Evolutionary conservation across 1,284 basidiomycete genomes (phyloP).

Genomic region (Pseudozyma tsukubaensis): DNA sequence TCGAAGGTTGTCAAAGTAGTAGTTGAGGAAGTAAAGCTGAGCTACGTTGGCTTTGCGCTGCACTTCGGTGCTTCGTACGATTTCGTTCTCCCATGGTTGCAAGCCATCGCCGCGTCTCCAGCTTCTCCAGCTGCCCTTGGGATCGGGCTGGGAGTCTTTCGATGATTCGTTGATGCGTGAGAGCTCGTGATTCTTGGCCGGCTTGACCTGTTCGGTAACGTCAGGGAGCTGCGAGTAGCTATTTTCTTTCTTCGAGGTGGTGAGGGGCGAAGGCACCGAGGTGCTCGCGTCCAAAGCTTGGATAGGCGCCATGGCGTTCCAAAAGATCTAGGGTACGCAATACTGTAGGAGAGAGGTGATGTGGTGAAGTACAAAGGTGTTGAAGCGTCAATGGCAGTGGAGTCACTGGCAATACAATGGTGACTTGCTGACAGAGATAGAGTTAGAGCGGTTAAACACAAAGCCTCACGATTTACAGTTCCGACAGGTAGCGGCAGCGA

Average conservation of each 20-base stretch:
- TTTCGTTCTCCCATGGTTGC: constrained; percentile 64
- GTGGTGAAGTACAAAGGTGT: background rate
- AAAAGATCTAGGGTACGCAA: background rate
- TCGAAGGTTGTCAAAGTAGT: constrained; percentile 68
- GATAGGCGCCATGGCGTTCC: constrained; percentile 28
- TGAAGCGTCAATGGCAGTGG: too few relatives aligned
- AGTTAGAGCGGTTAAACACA: background rate
- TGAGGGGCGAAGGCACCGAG: constrained; percentile 35
- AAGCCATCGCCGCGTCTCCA: constrained; percentile 60
- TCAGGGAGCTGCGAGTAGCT: constrained; percentile 28
- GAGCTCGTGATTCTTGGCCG: constrained; percentile 28
- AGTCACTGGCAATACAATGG: too few relatives aligned
- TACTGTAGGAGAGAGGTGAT: background rate
- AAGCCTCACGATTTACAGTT: background rate
- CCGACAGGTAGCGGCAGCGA: background rate
- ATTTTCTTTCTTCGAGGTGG: constrained; percentile 46
- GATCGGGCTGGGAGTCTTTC: constrained; percentile 49
- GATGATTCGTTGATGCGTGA: constrained; percentile 27
- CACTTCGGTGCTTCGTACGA: constrained; percentile 60
- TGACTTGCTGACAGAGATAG: background rate
- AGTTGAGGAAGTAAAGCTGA: constrained; percentile 68
- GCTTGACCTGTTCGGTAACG: constrained; percentile 32
- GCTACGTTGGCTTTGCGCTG: constrained; percentile 67
- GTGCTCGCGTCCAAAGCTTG: constrained; percentile 26
- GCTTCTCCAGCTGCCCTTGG: constrained; percentile 58